Evolutionary conservation across 805 yeast genomes (phyloP), one percentile per base, ranked within the genome.

Genomic region (Tanozyma kutaoensis): DNA sequence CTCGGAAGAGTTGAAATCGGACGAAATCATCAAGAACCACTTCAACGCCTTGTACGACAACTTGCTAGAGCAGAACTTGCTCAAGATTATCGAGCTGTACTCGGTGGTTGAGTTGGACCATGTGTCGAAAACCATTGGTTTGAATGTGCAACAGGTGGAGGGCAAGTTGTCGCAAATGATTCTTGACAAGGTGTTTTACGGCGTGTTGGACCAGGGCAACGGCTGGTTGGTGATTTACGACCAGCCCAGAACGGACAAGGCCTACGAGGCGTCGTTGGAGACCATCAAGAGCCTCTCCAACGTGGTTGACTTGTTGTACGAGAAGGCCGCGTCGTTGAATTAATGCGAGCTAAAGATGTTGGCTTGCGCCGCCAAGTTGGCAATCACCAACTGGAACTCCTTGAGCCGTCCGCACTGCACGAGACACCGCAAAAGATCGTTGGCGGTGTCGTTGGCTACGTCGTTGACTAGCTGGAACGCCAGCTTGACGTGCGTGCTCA

Each of bases 161-260:
- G 93, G 93, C 13, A 91, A 91, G 52, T 65, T 91, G 37, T 76
- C 93, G 26, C 96, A 88, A 54, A 88, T 91, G 97, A 88, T 91
- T 40, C 66, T 91, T 42, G 98, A 91, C 54, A 78, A 82, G 45
- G 80, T 85, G n/a, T 84, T 91, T 42, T 79, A 76, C 46, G 99
- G 98, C 25, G 97, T 91, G 20, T 64, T 91, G 40, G 98, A 91
- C 52, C 99, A 91, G 60, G 97, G 97, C 25, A 86, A 86, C 49
- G 98, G 98, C 7, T 91, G 96, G 95, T 66, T 91, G 42, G 76
- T 84, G 38, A 72, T 91, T 32, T 91, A 81, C 46, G 93, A 84
- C 32, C 80, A 85, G 48, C 94, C 95, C 23, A 73, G 71, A 45
- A 72, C 74, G 35, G 97, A 91, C 52, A 80, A 80, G 22, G 76